Evolutionary conservation across 2,329 filamentous ascomycete genomes (phyloP).

Genomic region (Diplodia mutila): DNA sequence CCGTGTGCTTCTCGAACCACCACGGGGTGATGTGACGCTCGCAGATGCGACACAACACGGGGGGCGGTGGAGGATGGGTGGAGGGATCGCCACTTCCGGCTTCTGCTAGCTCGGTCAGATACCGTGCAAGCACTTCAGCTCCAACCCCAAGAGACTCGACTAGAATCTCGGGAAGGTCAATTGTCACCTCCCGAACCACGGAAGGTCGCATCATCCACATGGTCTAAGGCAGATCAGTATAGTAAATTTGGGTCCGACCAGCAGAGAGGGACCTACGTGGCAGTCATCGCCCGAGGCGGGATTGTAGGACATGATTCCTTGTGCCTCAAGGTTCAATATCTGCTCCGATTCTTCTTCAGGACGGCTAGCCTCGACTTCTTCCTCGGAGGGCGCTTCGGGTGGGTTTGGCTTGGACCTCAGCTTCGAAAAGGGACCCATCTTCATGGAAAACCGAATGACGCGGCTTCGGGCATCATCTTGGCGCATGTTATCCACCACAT

Average conservation of each 20-base stretch:
- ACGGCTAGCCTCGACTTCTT: conserved; percentile 29
- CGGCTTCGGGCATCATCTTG: conserved; percentile 88
- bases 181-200: conserved; percentile 88
- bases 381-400: conserved; percentile 38
- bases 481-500: conserved; percentile 85
- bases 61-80: conserved; percentile 77
- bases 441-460: conserved; percentile 56
- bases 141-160: conserved; percentile 94
- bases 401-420: conserved; percentile 38
- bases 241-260: neutral
- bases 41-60: conserved; percentile 93
- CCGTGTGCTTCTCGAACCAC: conserved; percentile 99
- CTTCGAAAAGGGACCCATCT: conserved; percentile 42
- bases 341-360: conserved; percentile 44
- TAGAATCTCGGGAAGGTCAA: conserved; percentile 85
- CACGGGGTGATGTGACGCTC: conserved; percentile 96
- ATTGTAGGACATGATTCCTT: conserved; percentile 98
- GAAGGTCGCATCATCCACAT: conserved; percentile 99
- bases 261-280: conserved; percentile 67
- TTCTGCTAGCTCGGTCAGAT: conserved; percentile 87
- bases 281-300: conserved; percentile 82
- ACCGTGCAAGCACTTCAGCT: conserved; percentile 90
- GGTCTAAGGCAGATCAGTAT: conserved; percentile 61
- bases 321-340: conserved; percentile 82
- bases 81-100: conserved; percentile 74